A percentile compares a stretch with the other conserved stretches of the same genome.
Conservation (phyloP, 305 asterid genomes). For the Ruellia speciosa region DNA sequence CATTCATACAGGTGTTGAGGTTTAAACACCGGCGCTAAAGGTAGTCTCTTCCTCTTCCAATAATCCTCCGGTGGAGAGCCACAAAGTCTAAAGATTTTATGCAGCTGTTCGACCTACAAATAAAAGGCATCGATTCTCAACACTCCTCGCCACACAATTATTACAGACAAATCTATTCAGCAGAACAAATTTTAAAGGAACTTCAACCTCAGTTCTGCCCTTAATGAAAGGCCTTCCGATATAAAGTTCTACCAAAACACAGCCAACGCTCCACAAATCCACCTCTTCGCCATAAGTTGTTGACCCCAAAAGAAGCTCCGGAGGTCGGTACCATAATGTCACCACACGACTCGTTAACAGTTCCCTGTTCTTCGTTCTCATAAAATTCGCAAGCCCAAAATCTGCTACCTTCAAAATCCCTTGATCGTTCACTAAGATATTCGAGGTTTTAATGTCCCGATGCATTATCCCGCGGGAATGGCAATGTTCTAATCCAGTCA, state of each 20-base stretch:
- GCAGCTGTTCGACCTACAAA: constrained; percentile 82
- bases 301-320: constrained; percentile 83
- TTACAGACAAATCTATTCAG: neutral
- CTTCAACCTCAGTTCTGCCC: constrained; percentile 76
- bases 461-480: constrained; percentile 78
- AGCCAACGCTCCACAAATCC: constrained; percentile 87
- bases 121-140: neutral
- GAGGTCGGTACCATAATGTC: constrained; percentile 88
- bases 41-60: constrained; percentile 67
- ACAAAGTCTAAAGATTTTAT: constrained; percentile 78
- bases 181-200: neutral
- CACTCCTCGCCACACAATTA: neutral
- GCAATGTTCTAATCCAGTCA: constrained; percentile 75
- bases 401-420: constrained; percentile 82
- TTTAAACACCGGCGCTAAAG: constrained; percentile 75
- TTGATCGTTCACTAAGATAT: constrained; percentile 64
- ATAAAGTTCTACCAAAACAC: constrained; percentile 83
- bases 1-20: constrained; percentile 79
- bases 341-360: constrained; percentile 83
- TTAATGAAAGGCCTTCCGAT: constrained; percentile 78
- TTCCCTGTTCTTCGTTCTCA: constrained; percentile 37
- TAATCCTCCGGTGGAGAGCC: constrained; percentile 82
- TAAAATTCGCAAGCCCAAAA: constrained; percentile 71
- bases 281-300: constrained; percentile 60
- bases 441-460: constrained; percentile 75